These are phyloP conservation scores for Hygrocybe coccinea DNA, from an alignment of 768 basidiomycete species.

Conservation along the genomic window DNA sequence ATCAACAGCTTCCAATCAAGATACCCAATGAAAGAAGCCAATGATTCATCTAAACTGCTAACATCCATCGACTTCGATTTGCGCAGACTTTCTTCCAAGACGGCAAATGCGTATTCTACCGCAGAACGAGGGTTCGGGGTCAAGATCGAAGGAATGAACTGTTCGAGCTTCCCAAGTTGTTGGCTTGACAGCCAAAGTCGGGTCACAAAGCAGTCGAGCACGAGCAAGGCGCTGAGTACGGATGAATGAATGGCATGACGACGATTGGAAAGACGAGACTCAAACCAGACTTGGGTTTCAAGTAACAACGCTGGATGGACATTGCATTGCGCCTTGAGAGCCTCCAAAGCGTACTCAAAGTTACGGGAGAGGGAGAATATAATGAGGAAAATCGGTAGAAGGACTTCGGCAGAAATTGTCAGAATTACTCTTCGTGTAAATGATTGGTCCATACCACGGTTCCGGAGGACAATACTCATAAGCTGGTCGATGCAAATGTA, in stretches of 20 bases:
- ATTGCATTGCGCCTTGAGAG: neutral
- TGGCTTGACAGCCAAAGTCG: neutral
- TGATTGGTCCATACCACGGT: no score
- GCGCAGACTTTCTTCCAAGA: neutral
- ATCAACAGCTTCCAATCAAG: no score
- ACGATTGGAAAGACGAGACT: neutral
- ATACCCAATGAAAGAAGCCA: no score
- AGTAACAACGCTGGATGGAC: neutral
- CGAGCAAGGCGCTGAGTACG: neutral
- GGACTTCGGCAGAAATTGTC: neutral
- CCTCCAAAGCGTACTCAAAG: neutral
- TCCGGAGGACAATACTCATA: no score
- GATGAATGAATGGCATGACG: neutral
- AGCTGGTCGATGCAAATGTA: no score
- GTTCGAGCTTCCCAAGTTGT: neutral
- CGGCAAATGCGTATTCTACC: neutral
- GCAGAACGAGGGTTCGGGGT: neutral
- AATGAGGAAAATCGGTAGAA: neutral
- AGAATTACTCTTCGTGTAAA: neutral
- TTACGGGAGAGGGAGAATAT: neutral
- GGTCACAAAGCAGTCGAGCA: neutral
- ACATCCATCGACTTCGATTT: conserved; percentile 24
- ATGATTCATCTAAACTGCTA: no score
- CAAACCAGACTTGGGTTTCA: neutral
- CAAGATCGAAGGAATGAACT: neutral